These are phyloP conservation scores for Trichophaea hybrida DNA, from an alignment of 2,329 filamentous ascomycete species.

Conservation along the genomic window DNA sequence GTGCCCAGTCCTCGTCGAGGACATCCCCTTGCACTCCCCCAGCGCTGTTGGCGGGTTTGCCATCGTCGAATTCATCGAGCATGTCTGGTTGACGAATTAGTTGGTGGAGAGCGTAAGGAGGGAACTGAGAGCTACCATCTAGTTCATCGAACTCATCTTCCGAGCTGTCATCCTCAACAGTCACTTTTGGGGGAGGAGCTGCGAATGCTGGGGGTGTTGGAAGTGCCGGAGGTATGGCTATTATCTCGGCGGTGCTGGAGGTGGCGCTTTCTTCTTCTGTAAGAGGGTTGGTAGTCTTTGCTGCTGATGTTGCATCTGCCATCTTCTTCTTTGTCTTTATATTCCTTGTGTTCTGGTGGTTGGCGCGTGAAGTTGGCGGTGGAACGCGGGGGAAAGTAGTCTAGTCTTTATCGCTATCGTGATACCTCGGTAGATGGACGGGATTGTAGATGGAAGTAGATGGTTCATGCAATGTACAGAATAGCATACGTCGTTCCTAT, in stretches of 20 bases:
- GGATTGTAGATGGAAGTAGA: no score
- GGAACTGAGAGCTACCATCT: conserved; percentile 46
- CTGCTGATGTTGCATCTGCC: background rate
- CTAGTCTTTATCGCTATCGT: no score
- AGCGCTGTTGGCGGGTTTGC: conserved; percentile 23
- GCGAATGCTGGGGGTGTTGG: background rate
- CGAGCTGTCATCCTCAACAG: conserved; percentile 57
- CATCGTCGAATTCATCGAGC: conserved; percentile 62
- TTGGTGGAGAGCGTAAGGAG: background rate
- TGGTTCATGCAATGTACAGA: no score
- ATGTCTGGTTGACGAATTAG: conserved; percentile 46
- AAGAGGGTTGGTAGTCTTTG: background rate
- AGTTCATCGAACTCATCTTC: conserved; percentile 87
- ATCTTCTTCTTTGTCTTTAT: background rate
- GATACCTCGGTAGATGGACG: no score
- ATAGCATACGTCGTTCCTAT: no score
- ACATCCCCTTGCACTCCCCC: background rate
- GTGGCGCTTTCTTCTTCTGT: background rate
- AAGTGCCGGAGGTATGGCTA: background rate
- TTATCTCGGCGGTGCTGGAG: background rate
- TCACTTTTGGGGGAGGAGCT: background rate
- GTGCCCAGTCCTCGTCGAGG: conserved; percentile 62
- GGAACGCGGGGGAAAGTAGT: no score
- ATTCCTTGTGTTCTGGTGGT: conserved; percentile 1
- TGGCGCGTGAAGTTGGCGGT: background rate